Percentiles rank a stretch among this genome's conserved stretches.
Evolutionary conservation across 192 early-diverging fungal species (phyloP).

Genomic region (Backusella mclennaniae): DNA sequence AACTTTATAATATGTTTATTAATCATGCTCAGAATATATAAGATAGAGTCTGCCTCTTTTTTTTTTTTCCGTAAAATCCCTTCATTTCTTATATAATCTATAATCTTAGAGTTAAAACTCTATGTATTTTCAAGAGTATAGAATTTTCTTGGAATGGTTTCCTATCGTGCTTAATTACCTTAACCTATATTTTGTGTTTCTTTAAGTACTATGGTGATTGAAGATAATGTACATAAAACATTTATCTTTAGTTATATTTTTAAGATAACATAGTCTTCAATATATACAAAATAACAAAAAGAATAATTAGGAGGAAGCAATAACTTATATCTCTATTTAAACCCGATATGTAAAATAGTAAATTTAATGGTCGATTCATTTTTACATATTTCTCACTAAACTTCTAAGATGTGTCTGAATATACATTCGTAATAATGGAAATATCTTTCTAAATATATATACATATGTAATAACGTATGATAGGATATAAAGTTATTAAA

Average conservation of each 20-base stretch:
- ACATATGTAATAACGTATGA: neutral
- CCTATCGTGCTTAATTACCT: neutral
- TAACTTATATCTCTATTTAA: neutral
- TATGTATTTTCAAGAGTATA: neutral
- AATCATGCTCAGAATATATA: neutral
- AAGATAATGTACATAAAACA: too few species aligned
- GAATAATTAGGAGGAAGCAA: neutral
- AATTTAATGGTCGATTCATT: neutral
- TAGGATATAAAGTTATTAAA: neutral
- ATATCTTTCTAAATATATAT: neutral
- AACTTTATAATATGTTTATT: neutral
- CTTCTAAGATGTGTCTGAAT: neutral
- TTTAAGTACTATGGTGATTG: too few species aligned
- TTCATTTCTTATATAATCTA: neutral
- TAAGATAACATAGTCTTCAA: neutral
- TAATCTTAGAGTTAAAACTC: neutral
- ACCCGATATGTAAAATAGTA: neutral
- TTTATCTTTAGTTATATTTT: neutral
- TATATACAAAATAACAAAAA: neutral
- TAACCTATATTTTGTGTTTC: neutral
- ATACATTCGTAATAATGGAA: neutral
- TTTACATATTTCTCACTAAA: neutral
- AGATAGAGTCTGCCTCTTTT: neutral
- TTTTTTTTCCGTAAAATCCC: neutral
- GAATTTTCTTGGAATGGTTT: neutral